Base-by-base conservation (phyloP, 768 basidiomycete genomes). In the Cantharellus anzutake region DNA sequence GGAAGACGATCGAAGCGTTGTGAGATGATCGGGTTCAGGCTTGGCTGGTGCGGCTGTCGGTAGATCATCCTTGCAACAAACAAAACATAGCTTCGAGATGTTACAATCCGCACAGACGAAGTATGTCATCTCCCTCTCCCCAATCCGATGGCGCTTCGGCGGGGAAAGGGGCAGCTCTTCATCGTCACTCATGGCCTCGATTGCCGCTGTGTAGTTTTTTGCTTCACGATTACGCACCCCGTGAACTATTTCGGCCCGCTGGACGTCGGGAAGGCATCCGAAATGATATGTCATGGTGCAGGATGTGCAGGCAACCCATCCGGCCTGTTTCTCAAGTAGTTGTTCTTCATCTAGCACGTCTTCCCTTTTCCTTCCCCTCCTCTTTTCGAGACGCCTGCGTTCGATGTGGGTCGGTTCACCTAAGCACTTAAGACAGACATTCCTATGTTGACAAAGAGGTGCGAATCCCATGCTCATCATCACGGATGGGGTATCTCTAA, bases 301-400 rank as follows among this genome's bases (percentile, higher is more conserved):
- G 67, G 80, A 83, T 48, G 87, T 74, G 67, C 88, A 92, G 71
- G 80, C 76, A 63, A 90, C 80, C 88, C 88, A 92, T 37, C 88
- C 88, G 7, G 88, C 88, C 52, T 83, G 70, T 4, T 68, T 67
- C 7, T 62, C 70, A 5, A 80, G 70, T 55, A 70, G 72, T 42
- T 79, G 77, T 42, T 75, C 71, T 50, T 83, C 81, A 39, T 79
- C 75, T 20, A 77, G 79, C 4, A 72, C 72, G 51, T 75, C 73
- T 56, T 80, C 82, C 29, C 65, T 66, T 61, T 70, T 72, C 63
- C 70, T 75, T 67, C 70, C 77, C 57, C 69, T 73, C 74, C 61
- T 65, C 69, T 60, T 64, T 61, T 40, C 68, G 67, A 7, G 58
- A 29, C 20, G 20, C 20, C 20, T 29, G 20, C 20, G 20, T 73